Conservation (phyloP, 148 eudicot species). For the Camellia lanceoleosa region DNA sequence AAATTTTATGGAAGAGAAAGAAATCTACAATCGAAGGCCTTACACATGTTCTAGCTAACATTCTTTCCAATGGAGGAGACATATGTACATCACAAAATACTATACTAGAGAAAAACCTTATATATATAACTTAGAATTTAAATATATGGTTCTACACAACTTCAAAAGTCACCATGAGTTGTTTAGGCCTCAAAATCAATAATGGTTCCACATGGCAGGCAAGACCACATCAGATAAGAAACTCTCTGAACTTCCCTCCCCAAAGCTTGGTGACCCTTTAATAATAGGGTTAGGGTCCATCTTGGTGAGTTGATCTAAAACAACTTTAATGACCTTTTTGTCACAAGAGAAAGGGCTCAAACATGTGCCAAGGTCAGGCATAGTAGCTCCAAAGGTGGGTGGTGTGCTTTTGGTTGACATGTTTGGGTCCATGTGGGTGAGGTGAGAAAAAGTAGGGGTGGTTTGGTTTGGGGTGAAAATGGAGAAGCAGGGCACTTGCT, state of each 20-base stretch:
- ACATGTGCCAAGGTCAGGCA: constrained; percentile 10
- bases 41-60: neutral
- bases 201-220: constrained; percentile 53
- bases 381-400: constrained; percentile 15
- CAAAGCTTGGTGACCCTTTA: constrained; percentile 40
- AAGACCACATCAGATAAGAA: constrained; percentile 58
- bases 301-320: constrained; percentile 52
- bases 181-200: constrained; percentile 19
- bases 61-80: neutral
- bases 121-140: neutral
- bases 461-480: constrained; percentile 27
- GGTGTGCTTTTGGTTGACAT: neutral
- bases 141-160: constrained; percentile 5
- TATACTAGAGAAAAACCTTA: neutral
- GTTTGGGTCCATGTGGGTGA: constrained; percentile 25
- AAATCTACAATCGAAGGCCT: neutral
- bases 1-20: neutral
- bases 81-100: neutral
- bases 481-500: constrained; percentile 58
- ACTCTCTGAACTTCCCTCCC: constrained; percentile 55
- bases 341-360: constrained; percentile 33
- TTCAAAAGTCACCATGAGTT: neutral
- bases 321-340: constrained; percentile 48
- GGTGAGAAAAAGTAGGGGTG: constrained; percentile 22
- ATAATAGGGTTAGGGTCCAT: constrained; percentile 26